phyloP scores from a whole-genome alignment of 108 stramenopile genomes.

The Nannochloropsis oceanica region DNA sequence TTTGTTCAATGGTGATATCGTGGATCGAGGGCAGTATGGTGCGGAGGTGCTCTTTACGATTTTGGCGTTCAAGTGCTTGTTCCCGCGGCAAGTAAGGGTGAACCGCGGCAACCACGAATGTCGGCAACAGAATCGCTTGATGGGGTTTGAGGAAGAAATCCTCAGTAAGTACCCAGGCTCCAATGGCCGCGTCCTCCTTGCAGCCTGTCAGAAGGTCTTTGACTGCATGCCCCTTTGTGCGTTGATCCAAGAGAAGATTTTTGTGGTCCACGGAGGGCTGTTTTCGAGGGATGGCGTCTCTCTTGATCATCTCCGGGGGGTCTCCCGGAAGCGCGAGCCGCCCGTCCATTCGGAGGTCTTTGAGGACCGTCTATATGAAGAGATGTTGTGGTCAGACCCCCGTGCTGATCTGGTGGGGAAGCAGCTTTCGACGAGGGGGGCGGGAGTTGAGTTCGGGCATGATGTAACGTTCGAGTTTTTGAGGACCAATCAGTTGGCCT shows the following conservation, averaged over 20 bases:
- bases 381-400: constrained; percentile 49
- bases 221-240: constrained; percentile 46
- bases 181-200: constrained; percentile 27
- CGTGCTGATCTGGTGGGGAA: constrained; percentile 30
- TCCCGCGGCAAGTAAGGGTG: constrained; percentile 28
- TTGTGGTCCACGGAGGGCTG: constrained; percentile 50
- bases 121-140: constrained; percentile 42
- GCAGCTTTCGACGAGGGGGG: constrained; percentile 41
- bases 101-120: constrained; percentile 52
- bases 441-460: constrained; percentile 46
- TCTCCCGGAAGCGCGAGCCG: constrained; percentile 40
- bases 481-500: constrained; percentile 33
- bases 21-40: constrained; percentile 44
- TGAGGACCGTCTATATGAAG: constrained; percentile 42
- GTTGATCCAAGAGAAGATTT: constrained; percentile 40
- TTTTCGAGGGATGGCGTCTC: constrained; percentile 41
- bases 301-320: constrained; percentile 38
- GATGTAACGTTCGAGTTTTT: constrained; percentile 47
- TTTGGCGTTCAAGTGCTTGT: constrained; percentile 35
- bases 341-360: constrained; percentile 32
- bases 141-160: constrained; percentile 47
- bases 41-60: constrained; percentile 38
- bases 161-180: constrained; percentile 40
- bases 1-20: constrained; percentile 54
- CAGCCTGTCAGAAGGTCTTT: constrained; percentile 35